phyloP scores from a whole-genome alignment of 2,329 filamentous ascomycete genomes.

The Pseudogymnoascus sp. region DNA sequence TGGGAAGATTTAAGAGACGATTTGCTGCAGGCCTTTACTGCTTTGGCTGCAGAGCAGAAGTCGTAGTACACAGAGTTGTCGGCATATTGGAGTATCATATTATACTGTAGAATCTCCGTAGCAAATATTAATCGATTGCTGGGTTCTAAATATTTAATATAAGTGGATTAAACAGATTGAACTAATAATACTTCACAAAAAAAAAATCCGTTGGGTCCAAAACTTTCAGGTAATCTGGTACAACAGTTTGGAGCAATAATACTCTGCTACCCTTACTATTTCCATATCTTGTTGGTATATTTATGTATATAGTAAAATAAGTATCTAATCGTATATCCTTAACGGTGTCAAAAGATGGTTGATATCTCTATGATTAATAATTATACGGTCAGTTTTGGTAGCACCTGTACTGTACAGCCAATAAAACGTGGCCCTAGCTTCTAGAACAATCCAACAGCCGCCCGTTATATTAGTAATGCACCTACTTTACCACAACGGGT shows the following conservation, averaged over 20 bases:
- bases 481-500: not conserved
- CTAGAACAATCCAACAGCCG: not conserved
- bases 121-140: not conserved
- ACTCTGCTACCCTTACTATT: not conserved
- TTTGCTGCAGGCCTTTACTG: constrained; percentile 58
- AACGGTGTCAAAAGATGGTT: not conserved
- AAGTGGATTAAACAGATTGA: not conserved
- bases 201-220: not conserved
- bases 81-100: not conserved
- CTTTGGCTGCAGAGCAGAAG: constrained; percentile 15
- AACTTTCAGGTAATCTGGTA: not conserved
- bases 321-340: not conserved
- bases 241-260: not conserved
- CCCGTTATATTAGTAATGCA: constrained; percentile 7
- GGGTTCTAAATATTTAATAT: not conserved
- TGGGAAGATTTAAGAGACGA: constrained; percentile 80
- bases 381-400: not conserved
- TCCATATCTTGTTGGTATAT: not conserved
- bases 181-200: not conserved
- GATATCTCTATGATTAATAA: not conserved
- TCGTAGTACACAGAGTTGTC: not conserved
- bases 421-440: not conserved
- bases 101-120: not conserved
- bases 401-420: not conserved
- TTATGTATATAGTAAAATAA: not conserved